Evolutionary conservation across 805 yeast genomes (phyloP).

Genomic region (Sugiyamaella mastotermitis): DNA sequence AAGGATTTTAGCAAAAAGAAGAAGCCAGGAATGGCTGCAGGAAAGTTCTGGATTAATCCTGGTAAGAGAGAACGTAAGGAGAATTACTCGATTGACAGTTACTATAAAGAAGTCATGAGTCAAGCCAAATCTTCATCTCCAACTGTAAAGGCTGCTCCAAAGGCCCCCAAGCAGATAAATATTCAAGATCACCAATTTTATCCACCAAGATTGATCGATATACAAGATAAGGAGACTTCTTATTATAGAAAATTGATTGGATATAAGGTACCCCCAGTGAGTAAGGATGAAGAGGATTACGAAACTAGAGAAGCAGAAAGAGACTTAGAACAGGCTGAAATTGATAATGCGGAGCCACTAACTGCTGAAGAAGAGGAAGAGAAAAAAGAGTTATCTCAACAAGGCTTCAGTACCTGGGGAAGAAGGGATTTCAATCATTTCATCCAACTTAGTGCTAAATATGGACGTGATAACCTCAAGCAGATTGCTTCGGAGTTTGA

Average conservation of each 20-base stretch:
- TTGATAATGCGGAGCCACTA: conserved; percentile 69
- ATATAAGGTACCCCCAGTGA: conserved; percentile 57
- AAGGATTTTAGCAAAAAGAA: conserved; percentile 44
- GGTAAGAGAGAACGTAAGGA: conserved; percentile 49
- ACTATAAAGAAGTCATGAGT: conserved; percentile 27
- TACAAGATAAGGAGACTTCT: conserved; percentile 77
- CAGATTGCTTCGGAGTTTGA: conserved; percentile 76
- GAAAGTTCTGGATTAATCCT: conserved; percentile 74
- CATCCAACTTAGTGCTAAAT: conserved; percentile 63
- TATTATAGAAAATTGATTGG: conserved; percentile 64
- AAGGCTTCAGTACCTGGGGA: conserved; percentile 80
- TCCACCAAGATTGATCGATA: conserved; percentile 65
- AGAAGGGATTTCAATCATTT: conserved; percentile 84
- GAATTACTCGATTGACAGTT: conserved; percentile 82
- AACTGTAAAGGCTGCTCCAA: conserved; percentile 47
- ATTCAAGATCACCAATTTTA: conserved; percentile 88
- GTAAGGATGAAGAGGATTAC: conserved; percentile 41
- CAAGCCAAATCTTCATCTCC: conserved; percentile 8
- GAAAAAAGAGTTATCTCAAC: conserved; percentile 50
- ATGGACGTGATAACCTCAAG: conserved; percentile 70
- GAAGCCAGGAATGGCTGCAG: conserved; percentile 23
- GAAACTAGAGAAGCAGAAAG: conserved; percentile 43
- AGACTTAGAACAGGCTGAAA: conserved; percentile 61
- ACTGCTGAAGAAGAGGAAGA: conserved; percentile 71
- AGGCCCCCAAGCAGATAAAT: conserved; percentile 77